Percentiles rank a stretch among this genome's conserved stretches.
Evolutionary conservation across 2,329 filamentous ascomycete genomes (phyloP).

Genomic region (Penicillium hesseltinei): DNA sequence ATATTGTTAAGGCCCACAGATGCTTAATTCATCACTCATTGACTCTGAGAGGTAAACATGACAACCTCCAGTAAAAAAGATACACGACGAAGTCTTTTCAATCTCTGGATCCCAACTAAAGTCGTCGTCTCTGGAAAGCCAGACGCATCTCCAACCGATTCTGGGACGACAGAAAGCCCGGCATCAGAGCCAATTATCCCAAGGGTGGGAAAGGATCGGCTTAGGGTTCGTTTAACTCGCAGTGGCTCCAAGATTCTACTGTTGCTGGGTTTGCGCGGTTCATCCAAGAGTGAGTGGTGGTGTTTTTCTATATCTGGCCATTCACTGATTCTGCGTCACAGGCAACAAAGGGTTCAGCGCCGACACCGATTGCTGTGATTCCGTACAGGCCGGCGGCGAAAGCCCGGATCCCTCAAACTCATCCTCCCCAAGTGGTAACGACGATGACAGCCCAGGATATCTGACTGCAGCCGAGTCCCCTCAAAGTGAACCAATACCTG

Average conservation of each 20-base stretch:
- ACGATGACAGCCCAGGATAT: neutral
- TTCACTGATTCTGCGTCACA: neutral
- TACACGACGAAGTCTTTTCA: constrained; percentile 28
- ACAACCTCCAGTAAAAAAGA: constrained; percentile 18
- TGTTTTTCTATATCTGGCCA: neutral
- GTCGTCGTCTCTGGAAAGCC: constrained; percentile 14
- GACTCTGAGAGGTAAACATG: constrained; percentile 15
- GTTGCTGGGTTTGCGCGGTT: constrained; percentile 33
- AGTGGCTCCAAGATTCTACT: constrained; percentile 40
- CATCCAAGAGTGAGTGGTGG: constrained; percentile 26
- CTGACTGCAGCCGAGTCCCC: neutral
- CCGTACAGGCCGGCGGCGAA: neutral
- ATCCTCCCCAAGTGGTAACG: constrained; percentile 3
- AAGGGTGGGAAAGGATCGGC: constrained; percentile 22
- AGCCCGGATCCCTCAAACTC: neutral
- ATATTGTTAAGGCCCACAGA: neutral
- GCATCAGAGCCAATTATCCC: constrained; percentile 21
- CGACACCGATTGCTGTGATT: constrained; percentile 13
- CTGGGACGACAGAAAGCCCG: constrained; percentile 27
- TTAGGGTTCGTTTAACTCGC: constrained; percentile 33
- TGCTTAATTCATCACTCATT: neutral
- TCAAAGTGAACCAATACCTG: constrained; percentile 8
- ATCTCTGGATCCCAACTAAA: constrained; percentile 24
- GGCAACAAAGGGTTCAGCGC: constrained; percentile 18
- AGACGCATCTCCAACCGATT: constrained; percentile 18